Evolutionary conservation across 768 basidiomycete genomes (phyloP).

Genomic region (Rubroboletus pulcherrimus): DNA sequence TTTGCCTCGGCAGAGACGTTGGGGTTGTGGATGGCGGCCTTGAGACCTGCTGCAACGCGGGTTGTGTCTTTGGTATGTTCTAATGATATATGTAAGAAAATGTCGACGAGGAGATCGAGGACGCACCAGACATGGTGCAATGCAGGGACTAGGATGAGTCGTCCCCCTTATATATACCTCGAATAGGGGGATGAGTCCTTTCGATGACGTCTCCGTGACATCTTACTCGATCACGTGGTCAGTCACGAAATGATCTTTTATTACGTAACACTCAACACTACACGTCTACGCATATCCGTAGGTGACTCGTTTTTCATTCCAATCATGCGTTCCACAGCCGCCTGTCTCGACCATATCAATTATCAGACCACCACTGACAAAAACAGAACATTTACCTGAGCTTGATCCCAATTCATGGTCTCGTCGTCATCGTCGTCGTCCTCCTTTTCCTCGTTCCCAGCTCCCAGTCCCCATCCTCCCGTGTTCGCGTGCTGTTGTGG

Average conservation of each 20-base stretch:
- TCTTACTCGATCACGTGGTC: constrained; percentile 10
- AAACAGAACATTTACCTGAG: constrained; percentile 44
- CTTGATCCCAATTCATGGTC: constrained; percentile 63
- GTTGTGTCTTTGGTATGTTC: constrained; percentile 38
- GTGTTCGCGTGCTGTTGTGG: constrained; percentile 41
- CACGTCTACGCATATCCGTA: constrained; percentile 27
- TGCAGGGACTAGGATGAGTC: neutral
- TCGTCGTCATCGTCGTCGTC: constrained; percentile 69
- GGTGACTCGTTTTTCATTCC: constrained; percentile 41
- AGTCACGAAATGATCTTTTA: neutral
- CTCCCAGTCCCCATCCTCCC: constrained; percentile 77
- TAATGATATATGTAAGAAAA: neutral
- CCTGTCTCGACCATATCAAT: constrained; percentile 31
- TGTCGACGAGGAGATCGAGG: rapidly evolving
- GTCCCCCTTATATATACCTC: neutral
- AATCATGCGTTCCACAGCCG: constrained; percentile 56
- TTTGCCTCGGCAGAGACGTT: constrained; percentile 55
- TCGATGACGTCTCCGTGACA: constrained; percentile 12
- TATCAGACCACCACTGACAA: neutral
- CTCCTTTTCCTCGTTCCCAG: constrained; percentile 53
- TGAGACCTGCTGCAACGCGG: constrained; percentile 53
- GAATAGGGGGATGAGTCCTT: constrained; percentile 10
- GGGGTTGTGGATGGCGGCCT: constrained; percentile 57
- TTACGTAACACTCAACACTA: constrained; percentile 15
- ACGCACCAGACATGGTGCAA: constrained; percentile 14